Evolutionary conservation across 306 rosid species (phyloP).

Genomic region (Prunus salicina): DNA sequence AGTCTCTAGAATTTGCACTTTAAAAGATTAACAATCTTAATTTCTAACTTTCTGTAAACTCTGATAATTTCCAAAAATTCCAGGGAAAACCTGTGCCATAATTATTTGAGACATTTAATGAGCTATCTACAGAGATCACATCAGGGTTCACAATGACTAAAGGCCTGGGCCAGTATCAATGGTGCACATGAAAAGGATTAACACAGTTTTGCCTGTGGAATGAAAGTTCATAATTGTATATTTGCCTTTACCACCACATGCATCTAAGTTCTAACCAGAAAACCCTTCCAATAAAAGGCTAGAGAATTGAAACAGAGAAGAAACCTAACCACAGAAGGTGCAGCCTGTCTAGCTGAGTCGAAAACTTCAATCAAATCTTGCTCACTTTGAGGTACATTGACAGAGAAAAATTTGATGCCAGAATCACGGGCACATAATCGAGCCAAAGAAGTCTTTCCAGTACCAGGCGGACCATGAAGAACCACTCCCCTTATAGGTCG

Average conservation of each 20-base stretch:
- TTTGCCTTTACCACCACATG: background rate
- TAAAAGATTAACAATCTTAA: background rate
- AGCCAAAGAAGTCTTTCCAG: slow-evolving; percentile 91
- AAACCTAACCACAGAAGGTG: slow-evolving; percentile 87
- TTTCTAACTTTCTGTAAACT: background rate
- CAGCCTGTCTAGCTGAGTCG: slow-evolving; percentile 65
- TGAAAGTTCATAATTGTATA: background rate
- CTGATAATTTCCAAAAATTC: slow-evolving; percentile 36
- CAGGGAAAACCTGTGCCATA: slow-evolving; percentile 38
- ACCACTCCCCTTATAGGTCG: slow-evolving; percentile 81
- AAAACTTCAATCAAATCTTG: slow-evolving; percentile 60
- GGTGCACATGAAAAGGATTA: background rate
- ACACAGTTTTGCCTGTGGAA: background rate
- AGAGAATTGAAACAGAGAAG: slow-evolving; percentile 11
- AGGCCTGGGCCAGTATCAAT: background rate
- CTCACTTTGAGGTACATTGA: slow-evolving; percentile 89
- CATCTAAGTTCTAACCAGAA: slow-evolving; percentile 19
- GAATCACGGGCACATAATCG: slow-evolving; percentile 64
- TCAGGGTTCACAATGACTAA: background rate
- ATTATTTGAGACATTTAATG: background rate
- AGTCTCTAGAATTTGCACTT: background rate
- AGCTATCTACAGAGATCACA: background rate
- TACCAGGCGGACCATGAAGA: slow-evolving; percentile 96
- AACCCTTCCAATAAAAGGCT: slow-evolving; percentile 10
- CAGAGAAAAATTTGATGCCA: slow-evolving; percentile 63